A percentile compares a stretch with the other conserved stretches of the same genome.
These are phyloP conservation scores for Leptoxyphium fumago DNA, from an alignment of 2,329 filamentous ascomycete genomes.

Conservation along the genomic window DNA sequence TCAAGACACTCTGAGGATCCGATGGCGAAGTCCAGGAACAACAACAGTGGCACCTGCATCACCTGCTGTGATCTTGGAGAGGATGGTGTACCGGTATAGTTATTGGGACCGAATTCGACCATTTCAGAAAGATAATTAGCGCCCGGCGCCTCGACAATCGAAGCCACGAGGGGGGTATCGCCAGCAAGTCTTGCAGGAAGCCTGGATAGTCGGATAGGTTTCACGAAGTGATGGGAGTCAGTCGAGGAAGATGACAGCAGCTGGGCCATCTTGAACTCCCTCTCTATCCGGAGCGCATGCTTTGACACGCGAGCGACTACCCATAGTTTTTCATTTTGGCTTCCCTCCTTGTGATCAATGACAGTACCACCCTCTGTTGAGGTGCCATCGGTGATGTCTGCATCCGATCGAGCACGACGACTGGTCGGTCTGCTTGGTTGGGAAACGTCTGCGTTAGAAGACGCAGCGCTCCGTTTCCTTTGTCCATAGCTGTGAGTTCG, in stretches of 20 bases:
- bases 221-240: slow-evolving; percentile 58
- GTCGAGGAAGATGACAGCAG: slow-evolving; percentile 38
- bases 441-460: slow-evolving; percentile 3
- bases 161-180: slow-evolving; percentile 56
- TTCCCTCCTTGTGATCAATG: neutral
- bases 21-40: slow-evolving; percentile 82
- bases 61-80: slow-evolving; percentile 7
- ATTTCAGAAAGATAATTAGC: slow-evolving; percentile 55
- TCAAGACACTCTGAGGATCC: slow-evolving; percentile 77
- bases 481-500: slow-evolving; percentile 13
- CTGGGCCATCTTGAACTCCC: slow-evolving; percentile 72
- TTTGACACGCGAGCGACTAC: slow-evolving; percentile 73
- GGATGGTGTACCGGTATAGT: slow-evolving; percentile 20
- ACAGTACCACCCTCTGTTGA: slow-evolving; percentile 7
- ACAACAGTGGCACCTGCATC: slow-evolving; percentile 46
- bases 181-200: slow-evolving; percentile 55
- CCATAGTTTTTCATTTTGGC: slow-evolving; percentile 19
- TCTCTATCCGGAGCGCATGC: slow-evolving; percentile 69
- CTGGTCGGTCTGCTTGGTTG: slow-evolving; percentile 8
- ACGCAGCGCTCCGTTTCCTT: slow-evolving; percentile 1
- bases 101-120: slow-evolving; percentile 58
- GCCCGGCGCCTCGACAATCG: slow-evolving; percentile 68
- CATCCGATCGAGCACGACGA: slow-evolving; percentile 14
- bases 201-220: slow-evolving; percentile 64
- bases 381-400: slow-evolving; percentile 10